These are phyloP conservation scores for Ballota nigra DNA, from an alignment of 257 asterid genomes.

Conservation along the genomic window DNA sequence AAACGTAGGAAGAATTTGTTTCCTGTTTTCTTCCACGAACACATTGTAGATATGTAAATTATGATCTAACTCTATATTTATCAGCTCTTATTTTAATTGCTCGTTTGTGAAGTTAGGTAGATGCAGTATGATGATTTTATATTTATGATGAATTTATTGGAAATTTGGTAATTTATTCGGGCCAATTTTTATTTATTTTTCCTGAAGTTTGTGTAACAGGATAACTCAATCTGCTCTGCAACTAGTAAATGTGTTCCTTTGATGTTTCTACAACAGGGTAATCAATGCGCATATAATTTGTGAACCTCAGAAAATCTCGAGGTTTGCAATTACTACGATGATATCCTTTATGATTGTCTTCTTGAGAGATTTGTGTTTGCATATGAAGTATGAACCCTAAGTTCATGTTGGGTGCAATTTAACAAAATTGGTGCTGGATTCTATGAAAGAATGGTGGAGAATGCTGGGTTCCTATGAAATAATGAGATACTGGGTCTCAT, in stretches of 20 bases:
- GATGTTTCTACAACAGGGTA: constrained; percentile 2
- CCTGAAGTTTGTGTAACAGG: background rate
- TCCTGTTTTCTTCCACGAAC: background rate
- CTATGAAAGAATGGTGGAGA: constrained; percentile 13
- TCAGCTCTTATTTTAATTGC: background rate
- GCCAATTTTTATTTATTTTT: constrained; percentile 14
- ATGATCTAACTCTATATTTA: background rate
- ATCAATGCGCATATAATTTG: background rate
- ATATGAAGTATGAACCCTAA: constrained; percentile 11
- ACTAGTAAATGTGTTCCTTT: background rate
- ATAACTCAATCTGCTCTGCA: too few species aligned
- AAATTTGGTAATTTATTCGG: background rate
- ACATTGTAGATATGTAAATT: background rate
- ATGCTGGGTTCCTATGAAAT: constrained; percentile 15
- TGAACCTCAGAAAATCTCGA: constrained; percentile 5
- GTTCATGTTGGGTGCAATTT: constrained; percentile 4
- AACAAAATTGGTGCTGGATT: background rate
- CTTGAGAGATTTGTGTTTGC: constrained; percentile 1
- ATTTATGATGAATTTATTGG: constrained; percentile 15
- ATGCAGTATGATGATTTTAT: constrained; percentile 1
- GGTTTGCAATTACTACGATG: constrained; percentile 18
- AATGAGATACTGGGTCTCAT: background rate
- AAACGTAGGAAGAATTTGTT: constrained; percentile 10
- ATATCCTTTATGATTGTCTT: background rate
- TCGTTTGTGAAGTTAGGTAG: background rate